A percentile compares a stretch with the other conserved stretches of the same genome.
These are phyloP conservation scores for Ogataea thermomethanolica DNA, from an alignment of 805 yeast species.

Conservation along the genomic window DNA sequence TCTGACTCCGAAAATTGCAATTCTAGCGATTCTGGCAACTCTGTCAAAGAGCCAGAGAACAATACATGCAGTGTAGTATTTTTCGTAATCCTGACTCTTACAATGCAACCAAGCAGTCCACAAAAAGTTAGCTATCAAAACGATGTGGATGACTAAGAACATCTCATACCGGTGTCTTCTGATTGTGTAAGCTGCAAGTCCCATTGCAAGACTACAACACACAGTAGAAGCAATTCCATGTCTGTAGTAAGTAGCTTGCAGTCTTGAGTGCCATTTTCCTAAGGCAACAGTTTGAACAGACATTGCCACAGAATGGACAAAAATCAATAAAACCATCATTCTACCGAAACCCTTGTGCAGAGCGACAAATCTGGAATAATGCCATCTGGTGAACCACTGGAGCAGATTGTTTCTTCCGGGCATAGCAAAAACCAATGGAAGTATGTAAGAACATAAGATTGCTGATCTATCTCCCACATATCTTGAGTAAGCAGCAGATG, in stretches of 20 bases:
- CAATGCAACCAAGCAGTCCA: slow-evolving; percentile 61
- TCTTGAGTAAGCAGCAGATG: slow-evolving; percentile 26
- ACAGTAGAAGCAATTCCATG: slow-evolving; percentile 38
- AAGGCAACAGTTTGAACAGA: slow-evolving; percentile 22
- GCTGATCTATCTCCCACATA: slow-evolving; percentile 52
- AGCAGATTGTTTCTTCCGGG: slow-evolving; percentile 63
- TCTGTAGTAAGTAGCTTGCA: slow-evolving; percentile 27
- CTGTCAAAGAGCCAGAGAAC: slow-evolving; percentile 57
- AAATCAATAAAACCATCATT: slow-evolving; percentile 36
- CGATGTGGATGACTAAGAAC: slow-evolving; percentile 56
- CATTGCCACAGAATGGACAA: slow-evolving; percentile 42
- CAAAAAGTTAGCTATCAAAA: slow-evolving; percentile 50
- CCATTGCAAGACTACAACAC: slow-evolving; percentile 38
- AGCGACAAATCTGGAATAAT: slow-evolving; percentile 48
- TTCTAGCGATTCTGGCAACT: slow-evolving; percentile 40
- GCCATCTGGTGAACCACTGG: slow-evolving; percentile 59
- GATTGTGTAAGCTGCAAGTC: slow-evolving; percentile 46
- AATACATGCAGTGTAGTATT: slow-evolving; percentile 35
- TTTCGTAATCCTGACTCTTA: slow-evolving; percentile 30
- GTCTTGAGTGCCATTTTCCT: slow-evolving; percentile 28
- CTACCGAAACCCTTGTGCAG: slow-evolving; percentile 60
- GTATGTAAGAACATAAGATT: slow-evolving; percentile 41
- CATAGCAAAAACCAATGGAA: slow-evolving; percentile 53
- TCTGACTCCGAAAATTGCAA: slow-evolving; percentile 36
- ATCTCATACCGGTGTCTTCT: slow-evolving; percentile 59